Base-by-base conservation (phyloP, 1,284 basidiomycete genomes). In the Ceratobasidium sp. region DNA sequence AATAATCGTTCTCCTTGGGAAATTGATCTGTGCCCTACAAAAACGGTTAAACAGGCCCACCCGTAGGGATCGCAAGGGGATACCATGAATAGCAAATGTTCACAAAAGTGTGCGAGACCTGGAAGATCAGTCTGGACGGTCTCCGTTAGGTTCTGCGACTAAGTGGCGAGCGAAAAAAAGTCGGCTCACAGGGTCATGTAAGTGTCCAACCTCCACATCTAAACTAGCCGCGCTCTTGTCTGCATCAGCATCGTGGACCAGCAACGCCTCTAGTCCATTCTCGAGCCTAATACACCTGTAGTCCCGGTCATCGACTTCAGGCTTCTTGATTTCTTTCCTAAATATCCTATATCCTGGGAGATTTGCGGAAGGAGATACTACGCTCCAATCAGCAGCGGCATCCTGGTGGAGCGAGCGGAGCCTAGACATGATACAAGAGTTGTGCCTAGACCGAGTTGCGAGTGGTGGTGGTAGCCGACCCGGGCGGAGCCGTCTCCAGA, bases 141-240 rank as follows among this genome's bases (percentile, higher is more conserved):
- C 14, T 8, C 16, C 23, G 3, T 74, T n/a, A 72, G 69, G 71
- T 46, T 48, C n/a, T n/a, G 30, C n/a, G 18, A 48, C 18, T 23
- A 59, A 36, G 44, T 36, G 14, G 23, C 40, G 40, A 54, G 72
- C 33, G 73, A 38, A 4, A 74, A 38, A 4, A 33, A 38, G n/a
- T 44, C 38, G 18, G 85, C 92, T 82, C 78, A 92, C 94, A 6
- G 96, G 97, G 80, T 99, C 97, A 53, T 87, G 89, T 73, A 99
- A 82, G 81, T 99, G 96, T 1, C 97, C 97, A 0, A 98, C 95
- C 21, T 92, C 92, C 58, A 99, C 95, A 82, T 97, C 94, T 80
- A 99, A 85, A 77, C 94, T 95, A 0, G 96, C 97, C 0, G 95
- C 94, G 5, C 95, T 92, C 83, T 97, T 98, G 83, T 99, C 97